These are phyloP conservation scores for Amphicarpaea edgeworthii DNA, from an alignment of 306 rosid genomes.

Conservation along the genomic window DNA sequence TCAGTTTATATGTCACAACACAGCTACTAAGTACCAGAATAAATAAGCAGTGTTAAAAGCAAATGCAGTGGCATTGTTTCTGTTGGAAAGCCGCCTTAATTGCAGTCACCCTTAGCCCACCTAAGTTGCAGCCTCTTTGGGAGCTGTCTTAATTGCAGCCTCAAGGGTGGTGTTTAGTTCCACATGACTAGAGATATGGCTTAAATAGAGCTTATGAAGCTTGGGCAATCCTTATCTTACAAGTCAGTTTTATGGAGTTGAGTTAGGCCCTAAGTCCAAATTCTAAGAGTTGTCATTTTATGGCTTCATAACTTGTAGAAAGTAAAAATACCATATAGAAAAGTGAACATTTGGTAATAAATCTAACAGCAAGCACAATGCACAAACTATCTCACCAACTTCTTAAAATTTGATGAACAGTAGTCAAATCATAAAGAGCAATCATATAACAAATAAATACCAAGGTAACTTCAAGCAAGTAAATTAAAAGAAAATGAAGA, in stretches of 20 bases:
- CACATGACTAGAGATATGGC: not conserved
- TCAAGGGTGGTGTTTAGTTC: not conserved
- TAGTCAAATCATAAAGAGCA: slow-evolving; percentile 32
- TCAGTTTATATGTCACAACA: slow-evolving; percentile 8
- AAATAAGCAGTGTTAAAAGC: slow-evolving; percentile 10
- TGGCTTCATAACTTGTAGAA: slow-evolving; percentile 10
- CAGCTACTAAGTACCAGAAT: slow-evolving; percentile 28
- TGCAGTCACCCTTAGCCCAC: not conserved
- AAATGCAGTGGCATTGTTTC: slow-evolving; percentile 17
- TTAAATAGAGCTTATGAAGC: not conserved
- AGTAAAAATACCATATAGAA: not conserved
- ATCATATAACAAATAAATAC: not conserved
- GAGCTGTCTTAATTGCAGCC: not conserved
- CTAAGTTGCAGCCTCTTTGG: not conserved
- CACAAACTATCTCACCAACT: slow-evolving; percentile 21
- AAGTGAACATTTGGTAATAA: slow-evolving; percentile 21
- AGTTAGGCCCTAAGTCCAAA: not conserved
- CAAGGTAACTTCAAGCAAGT: slow-evolving; percentile 17
- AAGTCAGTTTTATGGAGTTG: not conserved
- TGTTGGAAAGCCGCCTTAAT: not conserved
- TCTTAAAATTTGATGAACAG: slow-evolving; percentile 23
- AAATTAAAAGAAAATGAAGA: slow-evolving; percentile 20
- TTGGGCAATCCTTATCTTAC: not conserved
- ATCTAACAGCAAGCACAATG: slow-evolving; percentile 7
- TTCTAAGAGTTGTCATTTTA: not conserved